Evolutionary conservation across 2,329 filamentous ascomycete genomes (phyloP).

Genomic region (Macroventuria anomochaeta): DNA sequence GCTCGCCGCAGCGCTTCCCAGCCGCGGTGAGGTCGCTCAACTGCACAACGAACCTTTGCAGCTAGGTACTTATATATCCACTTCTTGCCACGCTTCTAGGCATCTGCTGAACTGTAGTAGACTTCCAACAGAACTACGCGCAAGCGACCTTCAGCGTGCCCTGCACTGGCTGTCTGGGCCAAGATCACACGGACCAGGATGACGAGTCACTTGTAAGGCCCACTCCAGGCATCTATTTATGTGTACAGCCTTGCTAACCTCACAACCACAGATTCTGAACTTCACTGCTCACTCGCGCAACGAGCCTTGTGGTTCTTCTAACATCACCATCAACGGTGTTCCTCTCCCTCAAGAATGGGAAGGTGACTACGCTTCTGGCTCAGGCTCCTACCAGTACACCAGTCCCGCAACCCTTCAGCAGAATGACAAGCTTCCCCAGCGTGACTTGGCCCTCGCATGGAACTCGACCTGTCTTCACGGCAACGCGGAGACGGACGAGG

Average conservation of each 20-base stretch:
- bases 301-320: constrained; percentile 48
- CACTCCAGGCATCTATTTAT: constrained; percentile 43
- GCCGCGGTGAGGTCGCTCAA: constrained; percentile 24
- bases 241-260: constrained; percentile 35
- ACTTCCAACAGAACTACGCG: constrained; percentile 44
- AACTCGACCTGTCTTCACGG: constrained; percentile 49
- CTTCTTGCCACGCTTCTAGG: constrained; percentile 38
- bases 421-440: constrained; percentile 44
- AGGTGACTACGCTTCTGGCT: constrained; percentile 46
- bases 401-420: constrained; percentile 38
- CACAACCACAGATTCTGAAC: constrained; percentile 48
- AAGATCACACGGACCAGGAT: constrained; percentile 45
- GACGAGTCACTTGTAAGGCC: constrained; percentile 52
- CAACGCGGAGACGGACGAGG: constrained; percentile 33
- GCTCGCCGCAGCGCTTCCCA: constrained; percentile 38
- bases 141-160: constrained; percentile 54
- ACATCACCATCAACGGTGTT: constrained; percentile 53
- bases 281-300: constrained; percentile 50
- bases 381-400: constrained; percentile 38
- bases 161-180: constrained; percentile 52
- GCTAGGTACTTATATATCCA: constrained; percentile 41
- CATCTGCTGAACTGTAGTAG: constrained; percentile 43
- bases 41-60: constrained; percentile 33
- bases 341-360: constrained; percentile 48
- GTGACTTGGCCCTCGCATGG: constrained; percentile 49